phyloP scores from a whole-genome alignment of 179 eudicot species.

The Silene noctiflora region DNA sequence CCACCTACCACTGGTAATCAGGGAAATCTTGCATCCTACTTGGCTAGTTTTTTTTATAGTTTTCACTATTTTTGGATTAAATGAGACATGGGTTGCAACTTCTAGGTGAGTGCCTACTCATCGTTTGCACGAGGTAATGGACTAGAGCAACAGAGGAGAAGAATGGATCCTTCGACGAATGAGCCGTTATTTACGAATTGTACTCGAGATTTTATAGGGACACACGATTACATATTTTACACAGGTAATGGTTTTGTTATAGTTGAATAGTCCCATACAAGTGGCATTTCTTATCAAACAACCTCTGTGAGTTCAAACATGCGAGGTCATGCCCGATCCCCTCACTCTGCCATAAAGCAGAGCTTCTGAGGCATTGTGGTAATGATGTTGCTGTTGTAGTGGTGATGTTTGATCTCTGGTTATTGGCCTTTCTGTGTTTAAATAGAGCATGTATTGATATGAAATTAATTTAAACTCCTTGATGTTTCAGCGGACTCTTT shows the following conservation, averaged over 20 bases:
- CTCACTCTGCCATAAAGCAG: no score
- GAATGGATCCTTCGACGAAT: constrained; percentile 77
- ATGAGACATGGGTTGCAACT: constrained; percentile 8
- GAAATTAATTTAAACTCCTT: not conserved
- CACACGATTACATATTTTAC: constrained; percentile 88
- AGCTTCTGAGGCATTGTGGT: no score
- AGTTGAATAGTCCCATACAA: not conserved
- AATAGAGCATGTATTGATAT: not conserved
- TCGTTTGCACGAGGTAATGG: constrained; percentile 77
- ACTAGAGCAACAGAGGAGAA: constrained; percentile 77
- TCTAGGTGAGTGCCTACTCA: constrained; percentile 90
- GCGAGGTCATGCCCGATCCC: no score
- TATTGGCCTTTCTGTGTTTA: not conserved
- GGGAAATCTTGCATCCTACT: constrained; percentile 10
- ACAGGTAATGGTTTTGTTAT: constrained; percentile 49
- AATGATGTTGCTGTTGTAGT: no score
- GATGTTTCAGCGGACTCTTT: constrained; percentile 80
- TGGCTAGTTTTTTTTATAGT: constrained; percentile 4
- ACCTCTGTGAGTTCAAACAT: not conserved
- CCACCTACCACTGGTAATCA: constrained; percentile 79
- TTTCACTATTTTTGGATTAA: not conserved
- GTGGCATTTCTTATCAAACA: not conserved
- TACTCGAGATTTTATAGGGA: constrained; percentile 93
- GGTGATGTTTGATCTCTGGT: not conserved
- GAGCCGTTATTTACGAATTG: constrained; percentile 92